phyloP scores from a whole-genome alignment of 2,329 filamentous ascomycete species.

The Claviceps sp. region DNA sequence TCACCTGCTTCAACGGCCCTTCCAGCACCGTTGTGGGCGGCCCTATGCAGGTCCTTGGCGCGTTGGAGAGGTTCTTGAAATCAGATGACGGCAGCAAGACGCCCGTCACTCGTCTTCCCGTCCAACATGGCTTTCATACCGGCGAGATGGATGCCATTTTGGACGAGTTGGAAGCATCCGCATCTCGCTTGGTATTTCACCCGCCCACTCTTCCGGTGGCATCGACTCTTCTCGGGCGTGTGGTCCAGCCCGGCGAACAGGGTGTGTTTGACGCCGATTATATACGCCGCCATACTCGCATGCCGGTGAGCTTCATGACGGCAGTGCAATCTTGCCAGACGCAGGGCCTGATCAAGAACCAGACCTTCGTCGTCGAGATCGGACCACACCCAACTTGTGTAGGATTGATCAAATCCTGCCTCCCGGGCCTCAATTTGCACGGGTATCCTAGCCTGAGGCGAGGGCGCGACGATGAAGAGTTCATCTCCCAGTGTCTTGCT shows the following conservation, averaged over 20 bases:
- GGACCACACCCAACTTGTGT: constrained; percentile 54
- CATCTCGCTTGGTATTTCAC: constrained; percentile 1
- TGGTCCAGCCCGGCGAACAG: constrained; percentile 16
- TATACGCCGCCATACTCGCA: constrained; percentile 1
- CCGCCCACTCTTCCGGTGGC: constrained; percentile 1
- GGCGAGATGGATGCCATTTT: constrained; percentile 26
- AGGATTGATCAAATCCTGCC: constrained; percentile 40
- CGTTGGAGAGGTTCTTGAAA: not conserved
- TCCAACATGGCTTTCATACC: constrained; percentile 22
- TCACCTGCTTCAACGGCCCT: too few relatives aligned
- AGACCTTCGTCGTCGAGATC: constrained; percentile 52
- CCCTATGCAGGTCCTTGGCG: not conserved
- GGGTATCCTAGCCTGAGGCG: too few relatives aligned
- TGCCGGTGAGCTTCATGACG: constrained; percentile 16
- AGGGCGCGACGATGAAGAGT: too few relatives aligned
- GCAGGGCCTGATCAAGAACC: constrained; percentile 34
- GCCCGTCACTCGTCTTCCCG: constrained; percentile 18
- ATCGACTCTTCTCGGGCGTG: constrained; percentile 32
- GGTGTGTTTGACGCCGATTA: constrained; percentile 20
- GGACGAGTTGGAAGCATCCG: constrained; percentile 29
- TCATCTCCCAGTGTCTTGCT: too few relatives aligned
- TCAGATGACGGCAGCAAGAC: constrained; percentile 16
- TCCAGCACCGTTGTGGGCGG: too few relatives aligned
- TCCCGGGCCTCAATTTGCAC: too few relatives aligned
- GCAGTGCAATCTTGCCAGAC: constrained; percentile 2